Base-by-base conservation (phyloP, 495 filamentous ascomycete genomes). In the Penicillium angulare region DNA sequence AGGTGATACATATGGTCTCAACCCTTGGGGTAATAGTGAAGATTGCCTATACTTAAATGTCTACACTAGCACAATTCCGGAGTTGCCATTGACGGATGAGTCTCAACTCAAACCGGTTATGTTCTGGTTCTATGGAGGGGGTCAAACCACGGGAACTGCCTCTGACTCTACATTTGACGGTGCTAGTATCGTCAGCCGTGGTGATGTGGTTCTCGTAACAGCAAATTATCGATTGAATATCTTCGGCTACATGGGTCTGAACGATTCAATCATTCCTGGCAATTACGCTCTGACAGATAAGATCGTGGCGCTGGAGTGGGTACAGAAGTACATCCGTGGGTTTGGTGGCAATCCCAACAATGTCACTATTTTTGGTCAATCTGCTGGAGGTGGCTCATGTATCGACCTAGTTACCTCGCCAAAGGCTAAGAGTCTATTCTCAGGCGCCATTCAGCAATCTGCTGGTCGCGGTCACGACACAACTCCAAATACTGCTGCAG, bases 311-410 rank as follows among this genome's bases (percentile, higher is more conserved):
- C 43, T 73, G 17, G 45, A 61, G 39, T 73, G 69, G 69, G 67
- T 71, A 12, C 60, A 59, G 15, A 69, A 57, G 21, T 53, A 73
- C 40, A 73, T 73, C 21, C 35, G 44, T 7, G 59, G 63, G 44
- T 89, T 90, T 56, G 86, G 85, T 21, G 86, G 86, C 21, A 81
- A 89, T 51, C 83, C 85, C 1, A 60, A 76, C 5, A 83, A 85
- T 52, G 78, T 89, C 9, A 81, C 83, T 6, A 76, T 86, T 16
- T 77, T 79, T 39, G 85, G 86, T 33, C 79, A 77, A n/a, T 85
- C 80, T 17, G 86, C 86, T 13, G 86, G 86, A 10, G 86, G 74
- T 18, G 83, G 74, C 5, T 31, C 27, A 7, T 2, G 27, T 6
- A 31, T 31, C 13, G 27, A 31, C 27, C 5, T 31, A 12, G 27